Conservation (phyloP, 495 filamentous ascomycete species). For the Acidiella bohemica region DNA sequence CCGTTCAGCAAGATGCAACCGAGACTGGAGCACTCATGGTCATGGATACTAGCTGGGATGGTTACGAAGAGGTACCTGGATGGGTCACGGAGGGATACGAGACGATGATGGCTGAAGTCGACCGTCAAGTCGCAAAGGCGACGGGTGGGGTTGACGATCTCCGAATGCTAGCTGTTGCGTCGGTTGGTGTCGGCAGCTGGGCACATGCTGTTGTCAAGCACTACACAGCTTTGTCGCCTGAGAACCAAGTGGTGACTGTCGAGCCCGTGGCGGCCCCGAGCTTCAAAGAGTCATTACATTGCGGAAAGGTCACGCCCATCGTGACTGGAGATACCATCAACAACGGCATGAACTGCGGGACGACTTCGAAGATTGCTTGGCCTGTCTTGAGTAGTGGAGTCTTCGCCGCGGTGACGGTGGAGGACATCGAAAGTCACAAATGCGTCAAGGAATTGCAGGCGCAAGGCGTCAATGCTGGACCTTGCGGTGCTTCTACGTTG, state of each 20-base stretch:
- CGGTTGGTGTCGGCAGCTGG: conserved; percentile 53
- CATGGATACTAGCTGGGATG: conserved; percentile 49
- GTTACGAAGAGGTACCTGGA: conserved; percentile 46
- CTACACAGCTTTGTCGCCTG: conserved; percentile 34
- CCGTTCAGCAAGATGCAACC: conserved; percentile 29
- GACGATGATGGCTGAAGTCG: conserved; percentile 51
- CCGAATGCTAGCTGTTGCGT: conserved; percentile 37
- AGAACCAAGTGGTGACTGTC: conserved; percentile 36
- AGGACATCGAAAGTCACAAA: conserved; percentile 41
- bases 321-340: conserved; percentile 46
- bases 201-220: conserved; percentile 46
- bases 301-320: conserved; percentile 32
- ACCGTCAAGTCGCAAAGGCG: conserved; percentile 42
- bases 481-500: conserved; percentile 50
- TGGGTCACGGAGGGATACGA: conserved; percentile 65
- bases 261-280: conserved; percentile 53
- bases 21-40: conserved; percentile 38
- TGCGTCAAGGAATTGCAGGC: conserved; percentile 38
- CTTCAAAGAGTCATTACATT: conserved; percentile 38
- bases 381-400: conserved; percentile 39
- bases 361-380: conserved; percentile 50
- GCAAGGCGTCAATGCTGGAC: conserved; percentile 40
- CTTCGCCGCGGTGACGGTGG: conserved; percentile 44
- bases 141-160: conserved; percentile 10
- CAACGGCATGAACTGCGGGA: conserved; percentile 56